Percentiles rank a stretch among this genome's conserved stretches.
Evolutionary conservation across 2,329 filamentous ascomycete species (phyloP).

Genomic region (Cryphonectria naterciae): DNA sequence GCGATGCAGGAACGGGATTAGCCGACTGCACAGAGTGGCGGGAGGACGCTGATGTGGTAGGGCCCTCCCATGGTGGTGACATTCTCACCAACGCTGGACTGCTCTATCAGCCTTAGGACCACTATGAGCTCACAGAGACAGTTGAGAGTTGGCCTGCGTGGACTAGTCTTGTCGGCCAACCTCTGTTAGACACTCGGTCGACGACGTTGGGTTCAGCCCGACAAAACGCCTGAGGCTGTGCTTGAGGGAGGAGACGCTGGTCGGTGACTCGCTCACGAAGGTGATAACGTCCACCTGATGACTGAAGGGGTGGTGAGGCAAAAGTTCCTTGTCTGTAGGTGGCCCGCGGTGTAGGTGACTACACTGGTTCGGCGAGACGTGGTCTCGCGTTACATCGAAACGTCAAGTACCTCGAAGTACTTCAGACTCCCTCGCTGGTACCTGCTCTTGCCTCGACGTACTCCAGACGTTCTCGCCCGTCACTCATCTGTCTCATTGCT

Average conservation of each 20-base stretch:
- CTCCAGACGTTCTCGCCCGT: background rate
- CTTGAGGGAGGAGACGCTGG: background rate
- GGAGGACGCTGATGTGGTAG: background rate
- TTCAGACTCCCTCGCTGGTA: background rate
- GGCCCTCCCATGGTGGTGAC: constrained; percentile 3
- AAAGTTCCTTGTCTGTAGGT: background rate
- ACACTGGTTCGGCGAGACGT: background rate
- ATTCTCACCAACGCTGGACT: background rate
- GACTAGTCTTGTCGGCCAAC: background rate
- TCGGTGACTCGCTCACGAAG: background rate
- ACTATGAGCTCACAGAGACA: background rate
- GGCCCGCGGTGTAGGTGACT: background rate
- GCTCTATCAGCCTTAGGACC: background rate
- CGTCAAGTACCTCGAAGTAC: constrained; percentile 6
- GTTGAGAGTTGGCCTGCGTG: background rate
- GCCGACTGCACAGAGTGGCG: constrained; percentile 4
- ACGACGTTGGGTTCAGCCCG: background rate
- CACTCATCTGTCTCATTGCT: background rate
- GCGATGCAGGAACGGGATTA: constrained; percentile 8
- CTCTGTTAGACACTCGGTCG: background rate
- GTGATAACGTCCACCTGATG: background rate
- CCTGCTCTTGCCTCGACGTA: background rate
- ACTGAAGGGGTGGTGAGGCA: background rate
- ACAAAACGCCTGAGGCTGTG: background rate
- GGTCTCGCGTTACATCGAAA: background rate